phyloP scores from a whole-genome alignment of 805 yeast species.

The Starmerella apicola region DNA sequence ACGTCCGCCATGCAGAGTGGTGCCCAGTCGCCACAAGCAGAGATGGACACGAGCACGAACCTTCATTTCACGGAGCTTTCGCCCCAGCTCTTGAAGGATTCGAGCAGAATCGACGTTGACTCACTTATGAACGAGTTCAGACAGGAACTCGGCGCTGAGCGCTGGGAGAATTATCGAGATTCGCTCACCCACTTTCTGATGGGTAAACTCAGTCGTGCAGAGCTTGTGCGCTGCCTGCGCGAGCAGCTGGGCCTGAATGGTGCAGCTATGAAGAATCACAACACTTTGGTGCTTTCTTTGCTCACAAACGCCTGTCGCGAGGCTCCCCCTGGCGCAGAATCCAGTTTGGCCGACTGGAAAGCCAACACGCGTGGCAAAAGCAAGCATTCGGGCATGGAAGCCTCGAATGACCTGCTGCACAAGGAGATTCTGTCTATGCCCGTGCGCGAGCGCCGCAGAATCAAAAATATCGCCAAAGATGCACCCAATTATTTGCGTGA shows the following conservation, averaged over 20 bases:
- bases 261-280: constrained; percentile 48
- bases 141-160: constrained; percentile 47
- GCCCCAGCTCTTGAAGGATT: constrained; percentile 9
- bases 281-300: constrained; percentile 67
- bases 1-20: too few species aligned
- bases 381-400: constrained; percentile 36
- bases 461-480: constrained; percentile 71
- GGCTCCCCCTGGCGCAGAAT: constrained; percentile 45
- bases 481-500: constrained; percentile 40
- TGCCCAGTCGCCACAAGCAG: too few species aligned
- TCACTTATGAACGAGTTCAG: constrained; percentile 61
- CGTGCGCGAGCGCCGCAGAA: constrained; percentile 68
- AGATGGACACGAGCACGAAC: too few species aligned
- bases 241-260: constrained; percentile 39
- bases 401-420: constrained; percentile 63
- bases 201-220: constrained; percentile 56
- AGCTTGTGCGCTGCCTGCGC: constrained; percentile 47
- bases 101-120: constrained; percentile 35
- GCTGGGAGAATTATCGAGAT: constrained; percentile 81
- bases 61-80: constrained; percentile 5
- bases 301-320: constrained; percentile 75
- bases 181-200: constrained; percentile 57
- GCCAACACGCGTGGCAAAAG: constrained; percentile 24
- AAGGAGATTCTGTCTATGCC: constrained; percentile 80
- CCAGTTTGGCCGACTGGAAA: constrained; percentile 31